Evolutionary conservation across 352 stramenopile genomes (phyloP), one percentile per base, ranked within the genome.

Genomic region (Globisporangium irregulare): DNA sequence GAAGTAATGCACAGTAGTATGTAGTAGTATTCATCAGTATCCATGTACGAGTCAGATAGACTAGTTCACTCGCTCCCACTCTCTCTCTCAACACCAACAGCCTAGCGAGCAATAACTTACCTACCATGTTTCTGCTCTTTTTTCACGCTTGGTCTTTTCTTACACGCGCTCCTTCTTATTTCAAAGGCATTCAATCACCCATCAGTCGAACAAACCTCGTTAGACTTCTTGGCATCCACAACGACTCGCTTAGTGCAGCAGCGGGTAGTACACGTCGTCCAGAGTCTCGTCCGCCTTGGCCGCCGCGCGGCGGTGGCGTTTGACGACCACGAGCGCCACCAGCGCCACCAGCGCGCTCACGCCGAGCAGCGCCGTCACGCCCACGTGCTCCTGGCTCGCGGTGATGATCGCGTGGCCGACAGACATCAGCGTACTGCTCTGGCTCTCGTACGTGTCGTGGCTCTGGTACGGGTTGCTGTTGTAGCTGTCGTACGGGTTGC

Each of bases 221-320:
- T 7, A 15, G 38, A 7, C 38, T 15, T 48, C 38, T 48, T 48
- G 38, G 14, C 38, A 48, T 48, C 38, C 18, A 20, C 14, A 20
- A n/a, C 51, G 7, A 58, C 51, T 20, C 25, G 50, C 60, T 32
- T 82, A 91, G 67, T 82, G 69, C 56, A 91, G 70, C 53, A 91
- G 72, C 29, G 82, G 80, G 50, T 89, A 88, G 67, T 89, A 88
- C 25, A 80, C 82, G 50, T 89, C 80, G 12, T 88, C 78, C 7
- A 69, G 32, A n/a, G 70, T 51, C 46, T 48, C 61, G n/a, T 67
- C 63, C 15, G 69, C 54, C 1, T 72, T 65, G 15, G 54, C 71
- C 18, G 68, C 55, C 6, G 59, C 57, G 5, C 73, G 72, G 20
- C 73, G 74, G 22, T 74, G 80, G 59, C 75, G 74, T 53, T 66